Percentiles rank a stretch among this genome's conserved stretches.
These are phyloP conservation scores for Phlebiopsis gigantea DNA, from an alignment of 768 basidiomycete species.

Conservation along the genomic window DNA sequence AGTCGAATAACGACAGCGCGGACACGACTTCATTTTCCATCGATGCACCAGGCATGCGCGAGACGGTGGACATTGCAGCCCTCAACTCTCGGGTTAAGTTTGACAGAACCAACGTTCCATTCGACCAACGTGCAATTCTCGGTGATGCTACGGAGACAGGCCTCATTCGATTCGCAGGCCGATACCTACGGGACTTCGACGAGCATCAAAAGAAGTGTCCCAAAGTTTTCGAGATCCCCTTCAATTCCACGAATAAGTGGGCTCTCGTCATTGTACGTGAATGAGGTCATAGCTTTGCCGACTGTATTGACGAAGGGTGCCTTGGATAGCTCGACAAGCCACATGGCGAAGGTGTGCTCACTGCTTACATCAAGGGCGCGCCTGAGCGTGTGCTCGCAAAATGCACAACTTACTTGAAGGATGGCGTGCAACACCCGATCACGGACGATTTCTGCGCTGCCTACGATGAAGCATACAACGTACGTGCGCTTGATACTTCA, in stretches of 20 bases:
- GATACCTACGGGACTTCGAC: conserved; percentile 50
- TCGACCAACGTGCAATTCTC: conserved; percentile 55
- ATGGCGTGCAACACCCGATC: conserved; percentile 42
- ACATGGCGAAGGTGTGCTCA: conserved; percentile 43
- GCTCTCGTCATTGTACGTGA: conserved; percentile 57
- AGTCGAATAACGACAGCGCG: conserved; percentile 67
- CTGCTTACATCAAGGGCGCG: conserved; percentile 62
- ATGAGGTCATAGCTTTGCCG: neutral
- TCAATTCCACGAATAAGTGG: conserved; percentile 74
- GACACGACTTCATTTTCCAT: conserved; percentile 45
- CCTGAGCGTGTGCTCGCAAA: conserved; percentile 65
- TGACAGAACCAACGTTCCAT: conserved; percentile 56
- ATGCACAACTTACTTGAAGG: conserved; percentile 54
- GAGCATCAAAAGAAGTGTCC: conserved; percentile 41
- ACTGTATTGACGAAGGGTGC: neutral
- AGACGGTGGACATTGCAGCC: conserved; percentile 59
- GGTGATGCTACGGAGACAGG: conserved; percentile 79
- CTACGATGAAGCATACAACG: conserved; percentile 61
- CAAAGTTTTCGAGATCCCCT: conserved; percentile 71
- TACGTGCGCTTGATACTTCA: conserved; percentile 25
- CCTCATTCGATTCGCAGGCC: conserved; percentile 60
- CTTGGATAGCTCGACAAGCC: conserved; percentile 45
- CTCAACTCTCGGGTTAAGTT: conserved; percentile 71
- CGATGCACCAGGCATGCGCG: conserved; percentile 52
- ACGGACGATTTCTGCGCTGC: conserved; percentile 46